Evolutionary conservation across 306 rosid species (phyloP).

Genomic region (Quercus robur): DNA sequence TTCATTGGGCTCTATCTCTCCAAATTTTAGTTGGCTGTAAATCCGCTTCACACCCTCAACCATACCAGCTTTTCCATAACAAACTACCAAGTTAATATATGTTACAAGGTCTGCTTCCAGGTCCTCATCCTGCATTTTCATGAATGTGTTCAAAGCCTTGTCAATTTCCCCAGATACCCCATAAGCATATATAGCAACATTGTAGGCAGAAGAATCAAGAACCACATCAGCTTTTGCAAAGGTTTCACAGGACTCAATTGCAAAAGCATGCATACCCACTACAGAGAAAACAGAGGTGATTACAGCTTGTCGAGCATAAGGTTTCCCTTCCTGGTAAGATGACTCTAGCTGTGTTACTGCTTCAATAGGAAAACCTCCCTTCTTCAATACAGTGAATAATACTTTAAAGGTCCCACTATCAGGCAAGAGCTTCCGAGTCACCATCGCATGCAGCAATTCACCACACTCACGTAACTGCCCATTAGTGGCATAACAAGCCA

Average conservation of each 20-base stretch:
- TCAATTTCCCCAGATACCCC: conserved; percentile 56
- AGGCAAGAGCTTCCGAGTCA: conserved; percentile 65
- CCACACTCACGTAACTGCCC: conserved; percentile 71
- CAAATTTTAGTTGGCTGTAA: conserved; percentile 59
- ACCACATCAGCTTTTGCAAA: conserved; percentile 48
- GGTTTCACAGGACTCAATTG: conserved; percentile 52
- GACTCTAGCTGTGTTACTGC: conserved; percentile 74
- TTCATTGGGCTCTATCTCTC: conserved; percentile 48
- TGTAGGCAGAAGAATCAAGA: conserved; percentile 61
- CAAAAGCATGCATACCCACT: conserved; percentile 75
- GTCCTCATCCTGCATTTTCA: conserved; percentile 76
- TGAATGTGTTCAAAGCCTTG: conserved; percentile 65
- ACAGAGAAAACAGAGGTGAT: conserved; percentile 58
- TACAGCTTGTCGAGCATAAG: conserved; percentile 66
- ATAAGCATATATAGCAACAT: conserved; percentile 68
- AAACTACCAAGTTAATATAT: conserved; percentile 52
- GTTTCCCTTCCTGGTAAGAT: conserved; percentile 64
- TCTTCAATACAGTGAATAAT: conserved; percentile 64
- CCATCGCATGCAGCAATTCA: conserved; percentile 73
- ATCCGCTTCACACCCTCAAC: conserved; percentile 78
- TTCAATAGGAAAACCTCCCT: conserved; percentile 65
- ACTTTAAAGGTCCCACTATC: conserved; percentile 61
- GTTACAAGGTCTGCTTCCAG: conserved; percentile 72
- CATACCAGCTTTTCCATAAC: conserved; percentile 88
- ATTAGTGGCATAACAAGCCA: conserved; percentile 58